Evolutionary conservation across 108 stramenopile species (phyloP).

Genomic region (Fragilariopsis cylindrus): DNA sequence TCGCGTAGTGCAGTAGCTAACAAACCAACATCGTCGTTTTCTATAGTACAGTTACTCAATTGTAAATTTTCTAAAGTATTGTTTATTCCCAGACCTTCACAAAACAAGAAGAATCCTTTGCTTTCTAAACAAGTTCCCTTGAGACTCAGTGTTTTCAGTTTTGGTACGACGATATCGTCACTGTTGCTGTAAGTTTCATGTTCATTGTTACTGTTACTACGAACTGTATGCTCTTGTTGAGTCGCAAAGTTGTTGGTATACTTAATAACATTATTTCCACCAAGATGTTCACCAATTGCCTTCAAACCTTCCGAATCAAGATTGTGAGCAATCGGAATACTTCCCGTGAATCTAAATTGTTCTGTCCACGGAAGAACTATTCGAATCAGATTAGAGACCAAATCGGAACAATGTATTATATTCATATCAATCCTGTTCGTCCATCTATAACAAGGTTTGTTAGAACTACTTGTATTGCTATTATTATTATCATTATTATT

Average conservation of each 20-base stretch:
- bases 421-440: conserved; percentile 16
- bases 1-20: conserved; percentile 18
- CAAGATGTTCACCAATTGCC: conserved; percentile 14
- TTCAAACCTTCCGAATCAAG: conserved; percentile 17
- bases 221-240: not conserved
- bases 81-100: conserved; percentile 14
- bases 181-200: no score
- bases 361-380: conserved; percentile 8
- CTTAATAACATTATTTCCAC: not conserved
- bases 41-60: conserved; percentile 18
- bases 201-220: conserved; percentile 1
- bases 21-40: conserved; percentile 20
- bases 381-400: conserved; percentile 12
- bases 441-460: no score
- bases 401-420: conserved; percentile 25
- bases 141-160: conserved; percentile 17
- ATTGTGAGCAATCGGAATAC: conserved; percentile 35
- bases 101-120: conserved; percentile 10
- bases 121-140: conserved; percentile 21
- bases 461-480: not conserved
- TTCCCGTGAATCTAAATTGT: conserved; percentile 26
- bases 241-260: not conserved
- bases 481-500: not conserved
- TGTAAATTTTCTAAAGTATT: conserved; percentile 8
- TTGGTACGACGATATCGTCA: not conserved